Base-by-base conservation (phyloP, 257 asterid species). In the Solanum tarapatanum region DNA sequence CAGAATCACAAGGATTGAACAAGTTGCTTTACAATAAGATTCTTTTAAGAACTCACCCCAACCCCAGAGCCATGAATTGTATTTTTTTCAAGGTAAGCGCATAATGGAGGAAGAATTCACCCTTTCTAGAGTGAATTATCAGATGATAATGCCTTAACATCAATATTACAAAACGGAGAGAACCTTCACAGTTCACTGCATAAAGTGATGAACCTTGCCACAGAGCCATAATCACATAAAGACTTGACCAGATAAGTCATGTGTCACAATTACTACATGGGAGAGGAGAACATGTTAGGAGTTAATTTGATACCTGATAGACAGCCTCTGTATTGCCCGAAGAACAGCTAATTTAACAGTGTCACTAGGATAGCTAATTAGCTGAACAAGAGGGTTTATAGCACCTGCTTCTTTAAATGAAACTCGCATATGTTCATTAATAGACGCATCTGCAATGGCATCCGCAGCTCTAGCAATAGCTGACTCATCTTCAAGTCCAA, bases 351-450 rank as follows among this genome's bases (percentile, higher is more conserved):
- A 89, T 87, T 90, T 90, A 87, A 96, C 93, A 68, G 89, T n/a
- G n/a, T 88, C 92, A 85, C 90, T 91, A 28, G 91, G 94, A 91
- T 96, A 96, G 90, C 89, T 87, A 88, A 93, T 88, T 80, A 95
- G 90, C 94, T 89, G 93, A 88, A 92, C 92, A 51, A 96, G 97
- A 90, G 45, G 91, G 84, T 90, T 93, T 69, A 95, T 69, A 28
- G 96, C 98, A 76, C 99, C 98, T 26, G 98, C 96, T 92, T 91
- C 98, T 92, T 84, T 92, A 91, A 95, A 95, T 11, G 95, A 92
- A 72, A 89, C 43, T 30, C 96, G 95, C 96, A 96, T 93, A 72
- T 89, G 93, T 87, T 95, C 98, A 11, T 92, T 95, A 88, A 95
- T 87, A 45, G 95, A 94, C 73, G 94, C 94, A 91, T 93, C 98